Percentiles rank a stretch among this genome's conserved stretches.
Conservation (phyloP, 2,329 filamentous ascomycete genomes). For the Fusarium duplospermum region DNA sequence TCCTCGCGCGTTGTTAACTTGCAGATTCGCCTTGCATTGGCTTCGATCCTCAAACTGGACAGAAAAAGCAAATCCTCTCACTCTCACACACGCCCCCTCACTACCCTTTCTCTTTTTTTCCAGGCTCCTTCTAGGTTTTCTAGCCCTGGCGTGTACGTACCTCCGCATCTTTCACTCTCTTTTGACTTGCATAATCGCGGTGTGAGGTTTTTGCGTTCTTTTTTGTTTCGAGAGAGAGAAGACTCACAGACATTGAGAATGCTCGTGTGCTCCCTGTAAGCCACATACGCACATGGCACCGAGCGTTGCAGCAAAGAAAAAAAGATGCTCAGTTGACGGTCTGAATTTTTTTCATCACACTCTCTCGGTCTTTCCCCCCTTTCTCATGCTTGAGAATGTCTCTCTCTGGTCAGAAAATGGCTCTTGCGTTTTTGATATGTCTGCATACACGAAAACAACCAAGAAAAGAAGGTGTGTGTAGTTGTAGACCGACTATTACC, state of each 20-base stretch:
- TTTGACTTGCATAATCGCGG: too few relatives aligned
- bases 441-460: neutral
- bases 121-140: conserved; percentile 32
- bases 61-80: neutral
- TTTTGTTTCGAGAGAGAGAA: neutral
- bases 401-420: neutral
- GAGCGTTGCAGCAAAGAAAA: neutral
- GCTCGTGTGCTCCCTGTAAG: neutral
- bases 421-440: neutral
- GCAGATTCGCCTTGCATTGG: conserved; percentile 31
- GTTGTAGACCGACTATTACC: neutral
- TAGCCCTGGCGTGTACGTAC: conserved; percentile 6
- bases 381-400: neutral
- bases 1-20: conserved; percentile 13
- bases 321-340: neutral
- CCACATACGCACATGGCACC: neutral
- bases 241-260: neutral
- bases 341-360: neutral
- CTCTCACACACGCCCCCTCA: neutral
- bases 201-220: neutral
- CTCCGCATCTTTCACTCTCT: neutral
- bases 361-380: neutral
- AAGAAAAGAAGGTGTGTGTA: neutral
- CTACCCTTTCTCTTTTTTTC: neutral
- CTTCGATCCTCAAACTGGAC: conserved; percentile 25